phyloP scores from a whole-genome alignment of 768 basidiomycete genomes.

The Hortiboletus flavorubellus region DNA sequence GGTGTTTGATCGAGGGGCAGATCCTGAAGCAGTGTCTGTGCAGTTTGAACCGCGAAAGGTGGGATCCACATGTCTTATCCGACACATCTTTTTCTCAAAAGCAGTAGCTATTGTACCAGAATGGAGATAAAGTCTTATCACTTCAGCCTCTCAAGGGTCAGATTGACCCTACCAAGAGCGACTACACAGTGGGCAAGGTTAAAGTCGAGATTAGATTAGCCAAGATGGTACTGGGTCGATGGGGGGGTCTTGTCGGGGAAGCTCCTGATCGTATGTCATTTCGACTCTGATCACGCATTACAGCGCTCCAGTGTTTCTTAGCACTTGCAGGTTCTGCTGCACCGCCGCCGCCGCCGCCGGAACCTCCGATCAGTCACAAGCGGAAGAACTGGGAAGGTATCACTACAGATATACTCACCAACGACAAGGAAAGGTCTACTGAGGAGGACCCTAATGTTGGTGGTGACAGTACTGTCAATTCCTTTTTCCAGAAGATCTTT shows the following conservation, averaged over 20 bases:
- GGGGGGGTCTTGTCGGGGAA: conserved; percentile 76
- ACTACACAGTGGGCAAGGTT: conserved; percentile 72
- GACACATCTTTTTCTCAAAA: conserved; percentile 2
- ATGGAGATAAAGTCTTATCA: conserved; percentile 67
- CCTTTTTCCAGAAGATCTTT: conserved; percentile 91
- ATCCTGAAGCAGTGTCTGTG: conserved; percentile 59
- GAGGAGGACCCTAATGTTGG: conserved; percentile 87
- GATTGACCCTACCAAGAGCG: conserved; percentile 62
- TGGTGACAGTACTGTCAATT: conserved; percentile 82
- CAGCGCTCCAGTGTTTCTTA: neutral
- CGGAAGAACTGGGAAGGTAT: conserved; percentile 91
- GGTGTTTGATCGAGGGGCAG: conserved; percentile 75
- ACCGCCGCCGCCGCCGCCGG: conserved; percentile 31
- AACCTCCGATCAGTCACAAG: conserved; percentile 36
- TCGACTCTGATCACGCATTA: neutral
- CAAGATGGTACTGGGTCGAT: conserved; percentile 66
- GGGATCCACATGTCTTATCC: conserved; percentile 24
- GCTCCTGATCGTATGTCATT: conserved; percentile 63
- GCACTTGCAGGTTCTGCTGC: conserved; percentile 25
- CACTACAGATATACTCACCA: conserved; percentile 59
- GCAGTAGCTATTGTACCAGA: conserved; percentile 39
- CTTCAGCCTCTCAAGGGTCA: conserved; percentile 81
- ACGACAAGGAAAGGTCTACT: conserved; percentile 65
- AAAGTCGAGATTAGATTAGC: conserved; percentile 83
- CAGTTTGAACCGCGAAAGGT: conserved; percentile 66